These are phyloP conservation scores for Aspergillus taichungensis DNA, from an alignment of 495 filamentous ascomycete genomes.

Conservation along the genomic window DNA sequence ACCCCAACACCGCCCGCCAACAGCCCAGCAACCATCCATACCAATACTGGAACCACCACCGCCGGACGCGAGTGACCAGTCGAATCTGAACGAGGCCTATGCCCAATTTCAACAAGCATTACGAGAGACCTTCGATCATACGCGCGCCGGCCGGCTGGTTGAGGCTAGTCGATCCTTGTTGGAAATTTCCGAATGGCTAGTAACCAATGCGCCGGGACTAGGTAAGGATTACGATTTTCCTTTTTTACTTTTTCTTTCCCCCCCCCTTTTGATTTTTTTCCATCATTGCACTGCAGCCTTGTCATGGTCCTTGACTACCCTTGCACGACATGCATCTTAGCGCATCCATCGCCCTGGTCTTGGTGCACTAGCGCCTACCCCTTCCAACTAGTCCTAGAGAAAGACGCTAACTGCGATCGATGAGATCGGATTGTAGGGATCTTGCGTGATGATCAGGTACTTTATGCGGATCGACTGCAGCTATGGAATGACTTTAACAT, in stretches of 20 bases:
- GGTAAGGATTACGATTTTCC: conserved; percentile 50
- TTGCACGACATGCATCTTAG: background rate
- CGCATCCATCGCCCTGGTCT: no score
- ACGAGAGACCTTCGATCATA: conserved; percentile 65
- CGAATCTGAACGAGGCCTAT: conserved; percentile 55
- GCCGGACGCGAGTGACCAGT: conserved; percentile 24
- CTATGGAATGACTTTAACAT: conserved; percentile 94
- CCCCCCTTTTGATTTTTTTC: no score
- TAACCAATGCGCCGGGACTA: conserved; percentile 70
- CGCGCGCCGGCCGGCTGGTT: conserved; percentile 60
- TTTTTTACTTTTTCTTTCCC: conserved; percentile 8
- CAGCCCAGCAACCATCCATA: conserved; percentile 6
- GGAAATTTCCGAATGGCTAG: conserved; percentile 75
- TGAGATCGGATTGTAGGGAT: conserved; percentile 40
- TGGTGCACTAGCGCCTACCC: background rate
- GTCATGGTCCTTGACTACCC: background rate
- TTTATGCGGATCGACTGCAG: conserved; percentile 62
- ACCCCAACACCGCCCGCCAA: background rate
- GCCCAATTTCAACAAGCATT: conserved; percentile 64
- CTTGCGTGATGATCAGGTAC: conserved; percentile 62
- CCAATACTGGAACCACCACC: conserved; percentile 39
- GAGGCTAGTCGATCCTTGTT: conserved; percentile 67
- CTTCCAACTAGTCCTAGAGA: no score
- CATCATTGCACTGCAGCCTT: conserved; percentile 2
- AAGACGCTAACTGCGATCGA: no score